phyloP scores from a whole-genome alignment of 164 flowering plant genomes.

The Protea cynaroides region DNA sequence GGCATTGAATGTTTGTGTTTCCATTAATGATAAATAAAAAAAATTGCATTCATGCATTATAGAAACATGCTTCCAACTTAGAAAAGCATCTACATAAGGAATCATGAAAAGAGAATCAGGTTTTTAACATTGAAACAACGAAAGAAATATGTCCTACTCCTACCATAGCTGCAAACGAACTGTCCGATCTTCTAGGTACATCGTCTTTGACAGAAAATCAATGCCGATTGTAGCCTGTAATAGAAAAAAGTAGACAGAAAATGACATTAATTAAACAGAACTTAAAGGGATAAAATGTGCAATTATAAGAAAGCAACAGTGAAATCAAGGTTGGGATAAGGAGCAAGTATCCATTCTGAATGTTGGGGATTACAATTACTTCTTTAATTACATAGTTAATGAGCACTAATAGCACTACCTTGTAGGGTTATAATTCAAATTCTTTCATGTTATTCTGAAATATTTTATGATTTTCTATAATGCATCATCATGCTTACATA shows the following conservation, averaged over 20 bases:
- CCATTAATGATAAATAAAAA: neutral
- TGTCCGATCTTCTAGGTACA: constrained; percentile 91
- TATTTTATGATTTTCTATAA: too few relatives aligned
- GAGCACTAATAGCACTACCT: too few relatives aligned
- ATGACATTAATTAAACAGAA: neutral
- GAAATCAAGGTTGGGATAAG: neutral
- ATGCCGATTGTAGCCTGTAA: constrained; percentile 87
- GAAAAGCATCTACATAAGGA: neutral
- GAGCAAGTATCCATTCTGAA: neutral
- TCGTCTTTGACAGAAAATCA: constrained; percentile 87
- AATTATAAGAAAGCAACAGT: too few relatives aligned
- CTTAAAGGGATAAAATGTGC: neutral
- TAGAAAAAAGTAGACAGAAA: neutral
- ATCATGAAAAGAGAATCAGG: neutral
- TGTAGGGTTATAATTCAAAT: neutral
- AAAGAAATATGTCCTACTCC: constrained; percentile 37
- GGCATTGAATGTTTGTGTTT: neutral
- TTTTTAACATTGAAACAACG: constrained; percentile 3
- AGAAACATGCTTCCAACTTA: neutral
- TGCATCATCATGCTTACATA: too few relatives aligned
- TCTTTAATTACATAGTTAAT: too few relatives aligned
- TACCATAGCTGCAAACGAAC: constrained; percentile 87
- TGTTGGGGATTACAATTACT: neutral
- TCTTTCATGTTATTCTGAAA: neutral
- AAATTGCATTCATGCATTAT: neutral